A percentile compares a stretch with the other conserved stretches of the same genome.
These are phyloP conservation scores for Lagenaria siceraria DNA, from an alignment of 306 rosid species.

Conservation along the genomic window DNA sequence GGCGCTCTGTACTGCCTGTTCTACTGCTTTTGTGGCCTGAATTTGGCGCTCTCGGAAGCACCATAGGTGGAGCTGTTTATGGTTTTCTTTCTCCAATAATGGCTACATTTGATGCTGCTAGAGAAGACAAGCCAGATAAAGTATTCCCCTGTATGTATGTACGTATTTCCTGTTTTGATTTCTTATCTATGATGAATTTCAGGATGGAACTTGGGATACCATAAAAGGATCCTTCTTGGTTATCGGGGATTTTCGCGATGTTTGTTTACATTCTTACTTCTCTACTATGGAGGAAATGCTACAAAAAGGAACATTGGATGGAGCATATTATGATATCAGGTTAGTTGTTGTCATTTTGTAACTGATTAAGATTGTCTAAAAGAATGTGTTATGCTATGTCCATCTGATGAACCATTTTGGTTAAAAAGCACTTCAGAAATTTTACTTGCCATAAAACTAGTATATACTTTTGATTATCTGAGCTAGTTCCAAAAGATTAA, in stretches of 20 bases:
- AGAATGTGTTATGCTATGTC: neutral
- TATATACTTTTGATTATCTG: neutral
- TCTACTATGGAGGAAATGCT: conserved; percentile 62
- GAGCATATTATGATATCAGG: conserved; percentile 75
- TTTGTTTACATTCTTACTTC: conserved; percentile 71
- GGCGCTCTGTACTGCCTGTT: conserved; percentile 61
- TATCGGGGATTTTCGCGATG: conserved; percentile 62
- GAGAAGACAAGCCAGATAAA: conserved; percentile 60
- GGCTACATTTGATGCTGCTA: conserved; percentile 75
- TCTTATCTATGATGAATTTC: conserved; percentile 10
- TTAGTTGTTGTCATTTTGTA: conserved; percentile 9
- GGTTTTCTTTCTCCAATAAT: conserved; percentile 66
- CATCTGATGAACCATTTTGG: neutral
- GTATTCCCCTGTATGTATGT: conserved; percentile 62
- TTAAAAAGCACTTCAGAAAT: neutral
- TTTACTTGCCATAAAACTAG: neutral
- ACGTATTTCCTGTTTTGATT: conserved; percentile 26
- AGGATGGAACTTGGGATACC: conserved; percentile 85
- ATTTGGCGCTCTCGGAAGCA: conserved; percentile 61
- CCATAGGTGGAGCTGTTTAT: conserved; percentile 64
- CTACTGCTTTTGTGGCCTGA: conserved; percentile 54
- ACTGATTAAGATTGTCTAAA: neutral
- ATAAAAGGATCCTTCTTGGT: conserved; percentile 38
- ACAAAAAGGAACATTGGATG: conserved; percentile 35
- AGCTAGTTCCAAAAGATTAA: neutral